Base-by-base conservation (phyloP, 148 eudicot genomes). In the Dysphania ambrosioides region DNA sequence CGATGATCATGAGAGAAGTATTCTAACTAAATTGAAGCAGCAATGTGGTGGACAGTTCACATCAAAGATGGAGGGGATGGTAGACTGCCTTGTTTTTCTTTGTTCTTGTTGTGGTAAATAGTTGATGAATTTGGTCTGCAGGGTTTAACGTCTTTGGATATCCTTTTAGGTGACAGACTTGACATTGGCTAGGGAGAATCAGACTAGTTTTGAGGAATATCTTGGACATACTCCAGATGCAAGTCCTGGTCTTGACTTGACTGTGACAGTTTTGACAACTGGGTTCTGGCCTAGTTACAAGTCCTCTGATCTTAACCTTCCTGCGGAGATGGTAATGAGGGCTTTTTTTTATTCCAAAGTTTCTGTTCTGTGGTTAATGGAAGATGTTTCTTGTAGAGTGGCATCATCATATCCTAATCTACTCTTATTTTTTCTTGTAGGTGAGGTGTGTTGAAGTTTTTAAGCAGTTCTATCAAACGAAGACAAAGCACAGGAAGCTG, bases 1-100 rank as follows among this genome's bases (percentile, higher is more conserved):
- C 83, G 97, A 91, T 79, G 94, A 91, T 82, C 97, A 91, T 47
- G 97, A 91, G 81, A 89, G 97, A 81, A 91, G 93, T 81, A 89
- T 91, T 38, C 80, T 91, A 40, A 83, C 97, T 49, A 91, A 89
- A 75, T 79, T 91, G 84, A 91, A 91, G 89, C 97, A 91, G 77
- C 97, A 91, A 67, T 91, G 97, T 65, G 97, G 97, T 68, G 93
- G 90, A 58, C 97, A 91, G 70, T 91, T 91, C 71, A 91, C 97
- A n/a, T 91, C 97, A 56, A 91, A 91, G 82, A 91, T 91, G 97
- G 97, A 91, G 85, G 97, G 97, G 8, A 91, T 91, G 97, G 97
- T 89, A 63, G 23, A 80, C 63, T 77, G 73, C 56, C 60, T 71
- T 30, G 40, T 44, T 65, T 75, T 32, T 11, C 3, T 64, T 29